These are phyloP conservation scores for Shiraia sp. DNA, from an alignment of 2,329 filamentous ascomycete genomes.

Conservation along the genomic window DNA sequence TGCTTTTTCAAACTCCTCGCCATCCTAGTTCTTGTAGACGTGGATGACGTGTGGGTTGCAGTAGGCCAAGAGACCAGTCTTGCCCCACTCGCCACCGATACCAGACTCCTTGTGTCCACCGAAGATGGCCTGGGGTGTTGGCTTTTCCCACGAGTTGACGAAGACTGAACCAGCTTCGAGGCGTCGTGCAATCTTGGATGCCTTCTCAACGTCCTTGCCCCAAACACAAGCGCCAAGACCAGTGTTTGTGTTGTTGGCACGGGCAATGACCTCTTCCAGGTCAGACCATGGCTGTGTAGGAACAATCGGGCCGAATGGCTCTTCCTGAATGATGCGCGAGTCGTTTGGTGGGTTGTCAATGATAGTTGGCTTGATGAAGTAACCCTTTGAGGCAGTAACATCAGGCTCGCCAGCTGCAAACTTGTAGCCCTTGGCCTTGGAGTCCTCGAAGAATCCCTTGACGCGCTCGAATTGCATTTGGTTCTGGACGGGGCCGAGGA, in stretches of 20 bases:
- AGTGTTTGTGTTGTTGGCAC: conserved; percentile 53
- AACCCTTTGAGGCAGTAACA: conserved; percentile 49
- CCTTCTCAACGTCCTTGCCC: conserved; percentile 48
- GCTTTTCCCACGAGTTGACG: conserved; percentile 57
- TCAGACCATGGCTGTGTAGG: conserved; percentile 66
- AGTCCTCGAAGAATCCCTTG: conserved; percentile 60
- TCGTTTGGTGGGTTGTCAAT: conserved; percentile 62
- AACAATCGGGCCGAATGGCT: conserved; percentile 68
- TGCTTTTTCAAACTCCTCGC: not conserved
- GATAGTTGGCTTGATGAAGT: conserved; percentile 64
- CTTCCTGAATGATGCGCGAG: conserved; percentile 61
- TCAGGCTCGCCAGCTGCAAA: conserved; percentile 55
- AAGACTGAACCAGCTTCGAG: conserved; percentile 61
- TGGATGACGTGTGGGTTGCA: conserved; percentile 54
- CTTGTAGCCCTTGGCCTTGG: conserved; percentile 57
- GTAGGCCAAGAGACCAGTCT: conserved; percentile 50
- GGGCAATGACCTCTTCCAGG: conserved; percentile 56
- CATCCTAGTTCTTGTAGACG: conserved; percentile 46
- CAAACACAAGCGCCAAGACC: conserved; percentile 60
- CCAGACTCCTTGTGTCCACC: conserved; percentile 80
- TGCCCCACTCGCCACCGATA: conserved; percentile 70
- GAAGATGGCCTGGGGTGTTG: conserved; percentile 58
- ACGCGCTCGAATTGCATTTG: conserved; percentile 66
- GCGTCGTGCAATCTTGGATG: conserved; percentile 51
- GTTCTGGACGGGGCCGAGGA: conserved; percentile 67